These are phyloP conservation scores for Austroboletus rostrupii DNA, from an alignment of 1,284 basidiomycete species.

Conservation along the genomic window DNA sequence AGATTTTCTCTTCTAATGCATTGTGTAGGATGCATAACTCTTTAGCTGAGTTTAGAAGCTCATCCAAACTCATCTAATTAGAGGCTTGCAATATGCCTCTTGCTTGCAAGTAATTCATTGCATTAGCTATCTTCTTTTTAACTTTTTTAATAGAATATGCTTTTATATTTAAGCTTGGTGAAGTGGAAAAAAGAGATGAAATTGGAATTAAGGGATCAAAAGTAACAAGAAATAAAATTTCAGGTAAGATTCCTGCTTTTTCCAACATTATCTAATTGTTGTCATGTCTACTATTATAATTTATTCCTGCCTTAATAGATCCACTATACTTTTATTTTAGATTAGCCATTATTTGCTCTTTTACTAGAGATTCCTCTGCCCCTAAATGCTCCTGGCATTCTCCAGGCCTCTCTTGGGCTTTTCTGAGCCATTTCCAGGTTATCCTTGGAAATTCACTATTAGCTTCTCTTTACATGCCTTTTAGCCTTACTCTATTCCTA, in stretches of 20 bases:
- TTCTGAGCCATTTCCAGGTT: no score
- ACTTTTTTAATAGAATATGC: background rate
- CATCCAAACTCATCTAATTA: conserved; percentile 1
- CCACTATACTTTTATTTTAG: no score
- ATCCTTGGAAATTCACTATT: no score
- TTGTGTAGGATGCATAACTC: background rate
- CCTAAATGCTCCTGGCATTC: no score
- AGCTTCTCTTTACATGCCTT: no score
- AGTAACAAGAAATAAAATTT: background rate
- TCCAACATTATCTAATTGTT: conserved; percentile 9
- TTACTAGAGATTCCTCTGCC: no score
- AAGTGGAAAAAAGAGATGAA: background rate
- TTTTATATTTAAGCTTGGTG: background rate
- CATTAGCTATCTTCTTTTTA: background rate
- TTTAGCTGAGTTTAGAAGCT: background rate
- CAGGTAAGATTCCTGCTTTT: conserved; percentile 7
- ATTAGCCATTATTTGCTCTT: no score
- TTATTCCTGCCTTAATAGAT: no score
- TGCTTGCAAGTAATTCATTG: background rate
- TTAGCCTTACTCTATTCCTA: no score
- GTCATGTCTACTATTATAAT: conserved; percentile 1
- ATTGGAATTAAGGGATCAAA: background rate
- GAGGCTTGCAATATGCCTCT: background rate
- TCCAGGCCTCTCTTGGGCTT: no score
- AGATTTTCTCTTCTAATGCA: background rate